Base-by-base conservation (phyloP, 2,329 filamentous ascomycete species). In the Monosporascus sp. region DNA sequence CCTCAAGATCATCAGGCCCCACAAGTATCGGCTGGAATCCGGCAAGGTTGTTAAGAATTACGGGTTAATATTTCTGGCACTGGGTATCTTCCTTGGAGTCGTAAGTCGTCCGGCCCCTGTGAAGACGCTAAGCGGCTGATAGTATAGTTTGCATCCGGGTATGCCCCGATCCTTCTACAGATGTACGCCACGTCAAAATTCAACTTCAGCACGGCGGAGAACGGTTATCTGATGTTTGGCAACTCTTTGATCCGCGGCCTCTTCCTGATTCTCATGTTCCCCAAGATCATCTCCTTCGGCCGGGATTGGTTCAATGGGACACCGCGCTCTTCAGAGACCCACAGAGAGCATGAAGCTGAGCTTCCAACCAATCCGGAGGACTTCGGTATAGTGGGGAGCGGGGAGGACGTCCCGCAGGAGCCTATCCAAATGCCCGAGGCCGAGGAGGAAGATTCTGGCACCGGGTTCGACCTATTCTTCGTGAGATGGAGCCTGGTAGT, bases 31-130 rank as follows among this genome's bases (percentile, higher is more conserved):
- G 0, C 68, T 82, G 0, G 60, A 62, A 1, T 74, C 77, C 49
- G 86, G 86, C 1, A 71, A 69, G 1, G 60, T 78, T 5, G 72
- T 69, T 48, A 81, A 70, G 19, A 82, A 88, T 57, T 82, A 82
- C 24, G 85, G 86, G 1, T 76, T 87, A 0, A 68, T 86, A 3
- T 78, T 88, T 1, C 76, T 89, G 3, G 86, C 83, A 20, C 69
- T 75, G 0, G 86, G 86, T 1, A 84, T 87, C 2, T 89, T 88
- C 54, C 68, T 87, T 0, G 85, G 82, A 0, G 84, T 89, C 0
- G 77, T 80, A 65, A 63, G 75, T 72, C 7, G 22, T 16, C 6
- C 31, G 4, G 22, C 16, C 31, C 3, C 9, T 8, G 3, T 27
- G 2, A 14, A 17, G 20, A 37, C 31, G 2, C 37, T 52, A 22